Conservation (phyloP, 2,329 filamentous ascomycete species). For the Teratosphaeria viscida region DNA sequence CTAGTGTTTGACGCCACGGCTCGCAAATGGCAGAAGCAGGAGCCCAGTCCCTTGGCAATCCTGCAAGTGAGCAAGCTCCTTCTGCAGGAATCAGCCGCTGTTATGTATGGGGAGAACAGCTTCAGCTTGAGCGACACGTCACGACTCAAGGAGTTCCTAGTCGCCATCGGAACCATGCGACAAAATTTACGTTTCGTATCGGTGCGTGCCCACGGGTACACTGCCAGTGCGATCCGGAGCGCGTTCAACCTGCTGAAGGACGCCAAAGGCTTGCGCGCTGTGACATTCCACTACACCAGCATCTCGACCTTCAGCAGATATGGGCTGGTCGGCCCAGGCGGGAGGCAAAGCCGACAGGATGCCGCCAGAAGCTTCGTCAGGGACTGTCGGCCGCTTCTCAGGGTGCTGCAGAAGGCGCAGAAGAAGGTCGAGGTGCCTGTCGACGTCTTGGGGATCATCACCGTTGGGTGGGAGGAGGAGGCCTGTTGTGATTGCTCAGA, state of each 20-base stretch:
- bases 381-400: neutral
- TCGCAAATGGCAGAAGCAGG: neutral
- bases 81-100: neutral
- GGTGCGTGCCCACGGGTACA: neutral
- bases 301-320: neutral
- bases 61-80: constrained; percentile 1
- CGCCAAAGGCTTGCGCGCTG: neutral
- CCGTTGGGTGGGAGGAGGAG: neutral
- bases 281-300: neutral
- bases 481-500: neutral
- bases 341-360: neutral
- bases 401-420: neutral
- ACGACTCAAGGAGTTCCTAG: constrained; percentile 1
- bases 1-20: neutral
- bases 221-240: neutral
- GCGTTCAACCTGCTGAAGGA: neutral
- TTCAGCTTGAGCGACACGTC: neutral
- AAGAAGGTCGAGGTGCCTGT: neutral
- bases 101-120: constrained; percentile 4
- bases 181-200: neutral
- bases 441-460: neutral
- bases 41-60: neutral
- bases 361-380: neutral
- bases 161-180: neutral
- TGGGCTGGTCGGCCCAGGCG: too few species aligned